These are phyloP conservation scores for Lepidopterella palustris DNA, from an alignment of 495 filamentous ascomycete species.

Conservation along the genomic window DNA sequence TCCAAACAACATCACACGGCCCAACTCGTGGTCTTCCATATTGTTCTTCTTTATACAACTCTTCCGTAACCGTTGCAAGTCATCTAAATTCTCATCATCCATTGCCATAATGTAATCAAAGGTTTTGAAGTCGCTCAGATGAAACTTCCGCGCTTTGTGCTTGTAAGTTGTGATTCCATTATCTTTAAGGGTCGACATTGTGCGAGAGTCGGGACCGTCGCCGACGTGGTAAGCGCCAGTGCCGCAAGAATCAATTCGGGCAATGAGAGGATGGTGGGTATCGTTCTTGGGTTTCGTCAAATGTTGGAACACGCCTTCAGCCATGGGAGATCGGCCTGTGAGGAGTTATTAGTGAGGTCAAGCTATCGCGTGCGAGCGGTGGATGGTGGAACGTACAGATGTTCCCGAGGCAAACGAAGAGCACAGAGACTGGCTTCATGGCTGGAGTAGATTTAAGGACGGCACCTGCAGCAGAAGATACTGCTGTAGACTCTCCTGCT, in stretches of 20 bases:
- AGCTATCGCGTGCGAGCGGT: background rate
- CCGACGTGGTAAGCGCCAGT: conserved; percentile 78
- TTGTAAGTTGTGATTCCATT: conserved; percentile 70
- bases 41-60: conserved; percentile 45
- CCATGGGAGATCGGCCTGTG: conserved; percentile 75
- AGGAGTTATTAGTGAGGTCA: conserved; percentile 8
- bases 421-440: conserved; percentile 56
- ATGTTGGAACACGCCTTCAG: conserved; percentile 81
- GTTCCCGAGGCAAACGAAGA: conserved; percentile 96
- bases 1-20: conserved; percentile 73
- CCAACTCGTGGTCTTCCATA: conserved; percentile 36
- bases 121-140: conserved; percentile 60
- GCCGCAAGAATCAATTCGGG: conserved; percentile 77
- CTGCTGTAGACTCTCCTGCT: conserved; percentile 10
- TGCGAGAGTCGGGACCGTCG: conserved; percentile 70
- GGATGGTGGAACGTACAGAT: conserved; percentile 57
- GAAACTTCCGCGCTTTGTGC: conserved; percentile 72
- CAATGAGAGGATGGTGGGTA: conserved; percentile 53
- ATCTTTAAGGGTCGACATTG: conserved; percentile 68
- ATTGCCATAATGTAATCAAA: conserved; percentile 96
- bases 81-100: conserved; percentile 75
- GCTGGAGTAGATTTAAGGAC: background rate
- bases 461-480: background rate
- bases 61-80: conserved; percentile 56
- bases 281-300: conserved; percentile 48